Evolutionary conservation across 495 filamentous ascomycete genomes (phyloP), one percentile per base, ranked within the genome.

Genomic region (Penicillium daleae): DNA sequence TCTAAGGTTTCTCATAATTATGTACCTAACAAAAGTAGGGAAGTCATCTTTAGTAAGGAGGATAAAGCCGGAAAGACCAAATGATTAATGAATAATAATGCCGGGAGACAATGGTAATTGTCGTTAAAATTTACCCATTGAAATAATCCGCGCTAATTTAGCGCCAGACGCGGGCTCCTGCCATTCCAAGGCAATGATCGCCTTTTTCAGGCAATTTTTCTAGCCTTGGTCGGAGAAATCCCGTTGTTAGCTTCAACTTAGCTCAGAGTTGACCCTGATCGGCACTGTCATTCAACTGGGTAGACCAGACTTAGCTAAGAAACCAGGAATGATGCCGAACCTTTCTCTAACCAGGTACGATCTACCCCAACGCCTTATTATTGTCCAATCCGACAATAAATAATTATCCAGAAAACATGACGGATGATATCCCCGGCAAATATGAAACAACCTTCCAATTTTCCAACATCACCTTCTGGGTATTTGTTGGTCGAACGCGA

Each of bases 241-340:
- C 33, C 52, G n/a, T 35, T 55, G 17, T 15, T 12, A 27, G n/a
- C n/a, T n/a, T n/a, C n/a, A n/a, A n/a, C n/a, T n/a, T n/a, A 3
- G 10, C 21, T 10, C 26, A 37, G 9, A 29, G 7, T 13, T 22
- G 31, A 51, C 29, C 39, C 32, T 50, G 62, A 65, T 65, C 62
- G 17, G 42, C 62, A 48, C 52, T 65, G 62, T 57, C 57, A 65
- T 52, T 44, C 27, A 40, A 27, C 50, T 31, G 29, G 35, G 22
- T 48, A 27, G 29, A 49, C 49, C 35, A 21, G 49, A 32, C 33
- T 19, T n/a, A n/a, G n/a, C n/a, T n/a, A n/a, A n/a, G n/a, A 29
- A 53, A 10, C 29, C 27, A 10, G 40, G 40, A n/a, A n/a, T n/a
- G n/a, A 44, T 44, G 39, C 24, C 22, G 17, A 6, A 39, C 37